These are phyloP conservation scores for Cladophialophora bantiana DNA, from an alignment of 2,329 filamentous ascomycete genomes.

Conservation along the genomic window DNA sequence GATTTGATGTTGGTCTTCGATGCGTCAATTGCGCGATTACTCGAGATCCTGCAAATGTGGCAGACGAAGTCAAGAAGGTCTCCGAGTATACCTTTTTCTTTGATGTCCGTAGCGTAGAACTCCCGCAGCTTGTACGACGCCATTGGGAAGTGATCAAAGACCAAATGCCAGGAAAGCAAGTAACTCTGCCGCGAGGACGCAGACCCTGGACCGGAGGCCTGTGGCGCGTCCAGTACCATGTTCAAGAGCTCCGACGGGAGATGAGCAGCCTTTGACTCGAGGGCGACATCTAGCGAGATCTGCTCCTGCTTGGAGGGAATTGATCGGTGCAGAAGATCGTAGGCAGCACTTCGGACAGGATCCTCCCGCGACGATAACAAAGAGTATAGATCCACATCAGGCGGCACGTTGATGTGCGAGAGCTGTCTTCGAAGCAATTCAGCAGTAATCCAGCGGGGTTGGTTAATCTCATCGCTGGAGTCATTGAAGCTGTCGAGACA, in stretches of 20 bases:
- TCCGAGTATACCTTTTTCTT: conserved; percentile 68
- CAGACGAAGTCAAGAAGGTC: conserved; percentile 80
- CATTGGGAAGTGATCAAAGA: conserved; percentile 83
- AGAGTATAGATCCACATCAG: conserved; percentile 73
- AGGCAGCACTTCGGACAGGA: conserved; percentile 80
- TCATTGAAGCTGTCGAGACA: conserved; percentile 67
- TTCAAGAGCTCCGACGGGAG: conserved; percentile 87
- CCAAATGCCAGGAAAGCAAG: conserved; percentile 84
- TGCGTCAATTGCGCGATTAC: conserved; percentile 72
- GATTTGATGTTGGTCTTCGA: conserved; percentile 73
- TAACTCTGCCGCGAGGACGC: conserved; percentile 78
- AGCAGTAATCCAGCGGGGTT: conserved; percentile 76
- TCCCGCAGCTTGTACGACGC: conserved; percentile 82
- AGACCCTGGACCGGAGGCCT: conserved; percentile 69
- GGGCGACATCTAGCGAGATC: conserved; percentile 75
- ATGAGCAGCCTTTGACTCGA: conserved; percentile 63
- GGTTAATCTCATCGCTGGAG: conserved; percentile 51
- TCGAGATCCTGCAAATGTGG: conserved; percentile 81
- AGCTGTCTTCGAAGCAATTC: conserved; percentile 74
- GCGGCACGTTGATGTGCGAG: conserved; percentile 52
- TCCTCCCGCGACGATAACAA: conserved; percentile 77
- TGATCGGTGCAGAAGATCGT: conserved; percentile 78
- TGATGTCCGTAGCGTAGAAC: conserved; percentile 81
- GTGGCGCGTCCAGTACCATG: conserved; percentile 75
- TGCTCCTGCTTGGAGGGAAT: conserved; percentile 81